Percentiles rank a stretch among this genome's conserved stretches.
Evolutionary conservation across 2,329 filamentous ascomycete species (phyloP).

Genomic region (Aureobasidium sp.): DNA sequence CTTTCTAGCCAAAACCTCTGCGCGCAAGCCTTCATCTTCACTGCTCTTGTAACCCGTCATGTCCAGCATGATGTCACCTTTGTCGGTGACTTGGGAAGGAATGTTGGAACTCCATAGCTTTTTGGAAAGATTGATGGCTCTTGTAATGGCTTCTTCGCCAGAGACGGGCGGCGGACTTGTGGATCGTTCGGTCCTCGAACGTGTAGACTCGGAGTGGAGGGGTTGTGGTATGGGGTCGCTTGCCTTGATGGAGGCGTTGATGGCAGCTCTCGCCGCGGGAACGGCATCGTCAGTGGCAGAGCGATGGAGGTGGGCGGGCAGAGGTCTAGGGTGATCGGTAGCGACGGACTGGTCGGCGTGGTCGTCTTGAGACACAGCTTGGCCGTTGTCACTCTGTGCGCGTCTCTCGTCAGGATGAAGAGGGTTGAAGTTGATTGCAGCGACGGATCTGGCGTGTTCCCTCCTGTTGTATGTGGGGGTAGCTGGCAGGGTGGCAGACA

Average conservation of each 20-base stretch:
- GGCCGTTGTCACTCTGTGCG: constrained; percentile 9
- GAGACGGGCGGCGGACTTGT: constrained; percentile 69
- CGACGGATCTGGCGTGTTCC: constrained; percentile 9
- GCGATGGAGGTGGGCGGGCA: constrained; percentile 33
- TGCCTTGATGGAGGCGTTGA: constrained; percentile 27
- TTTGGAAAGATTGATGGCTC: constrained; percentile 76
- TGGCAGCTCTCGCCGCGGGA: constrained; percentile 33
- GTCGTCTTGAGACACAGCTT: constrained; percentile 9
- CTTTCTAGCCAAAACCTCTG: constrained; percentile 87
- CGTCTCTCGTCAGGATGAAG: background rate
- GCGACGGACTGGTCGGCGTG: background rate
- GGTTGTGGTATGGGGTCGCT: constrained; percentile 20
- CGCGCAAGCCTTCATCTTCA: constrained; percentile 83
- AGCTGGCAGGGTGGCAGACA: background rate
- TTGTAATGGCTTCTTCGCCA: constrained; percentile 66
- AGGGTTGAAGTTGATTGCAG: background rate
- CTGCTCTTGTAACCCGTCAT: constrained; percentile 96
- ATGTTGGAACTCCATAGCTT: constrained; percentile 88
- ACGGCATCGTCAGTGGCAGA: constrained; percentile 48
- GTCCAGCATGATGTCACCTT: constrained; percentile 91
- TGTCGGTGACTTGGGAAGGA: constrained; percentile 82
- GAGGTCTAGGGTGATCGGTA: constrained; percentile 17
- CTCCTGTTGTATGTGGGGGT: background rate
- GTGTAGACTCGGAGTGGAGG: constrained; percentile 19
- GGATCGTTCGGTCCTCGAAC: constrained; percentile 41